Evolutionary conservation across 768 basidiomycete genomes (phyloP).

Genomic region (Collybia sp.): DNA sequence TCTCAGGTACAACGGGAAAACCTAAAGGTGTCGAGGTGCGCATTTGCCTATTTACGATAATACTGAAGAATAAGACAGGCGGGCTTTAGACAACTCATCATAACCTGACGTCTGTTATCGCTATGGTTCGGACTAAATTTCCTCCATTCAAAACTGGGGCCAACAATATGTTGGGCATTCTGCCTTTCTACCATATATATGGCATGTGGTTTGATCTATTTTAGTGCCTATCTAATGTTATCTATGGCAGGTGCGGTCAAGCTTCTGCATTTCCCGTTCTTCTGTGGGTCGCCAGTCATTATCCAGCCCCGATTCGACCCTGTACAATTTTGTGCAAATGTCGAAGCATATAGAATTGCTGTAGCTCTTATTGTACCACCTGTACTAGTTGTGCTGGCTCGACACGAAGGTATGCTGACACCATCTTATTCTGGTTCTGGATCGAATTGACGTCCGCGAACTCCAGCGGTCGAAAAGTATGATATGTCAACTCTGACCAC

Average conservation of each 20-base stretch:
- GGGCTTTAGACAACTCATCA: slow-evolving; percentile 52
- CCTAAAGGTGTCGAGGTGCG: slow-evolving; percentile 64
- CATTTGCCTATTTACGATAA: background rate
- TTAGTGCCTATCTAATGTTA: background rate
- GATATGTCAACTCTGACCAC: slow-evolving; percentile 55
- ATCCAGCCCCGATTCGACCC: slow-evolving; percentile 74
- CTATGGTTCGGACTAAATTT: slow-evolving; percentile 43
- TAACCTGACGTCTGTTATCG: slow-evolving; percentile 59
- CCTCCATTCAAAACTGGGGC: slow-evolving; percentile 28
- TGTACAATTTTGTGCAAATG: slow-evolving; percentile 53
- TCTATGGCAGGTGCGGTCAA: slow-evolving; percentile 46
- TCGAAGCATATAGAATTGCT: slow-evolving; percentile 64
- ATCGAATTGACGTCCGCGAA: background rate
- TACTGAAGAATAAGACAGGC: background rate
- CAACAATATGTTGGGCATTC: slow-evolving; percentile 56
- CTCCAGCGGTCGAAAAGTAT: slow-evolving; percentile 57
- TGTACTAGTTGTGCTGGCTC: slow-evolving; percentile 70
- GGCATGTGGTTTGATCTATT: slow-evolving; percentile 15
- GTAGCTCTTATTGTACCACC: slow-evolving; percentile 69
- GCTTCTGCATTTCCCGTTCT: slow-evolving; percentile 55
- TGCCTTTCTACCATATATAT: slow-evolving; percentile 55
- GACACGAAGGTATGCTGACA: slow-evolving; percentile 57
- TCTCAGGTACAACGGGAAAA: slow-evolving; percentile 69
- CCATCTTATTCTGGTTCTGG: background rate
- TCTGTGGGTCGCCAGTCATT: slow-evolving; percentile 43